These are phyloP conservation scores for Naganishia randhawae DNA, from an alignment of 768 basidiomycete genomes.

Conservation along the genomic window DNA sequence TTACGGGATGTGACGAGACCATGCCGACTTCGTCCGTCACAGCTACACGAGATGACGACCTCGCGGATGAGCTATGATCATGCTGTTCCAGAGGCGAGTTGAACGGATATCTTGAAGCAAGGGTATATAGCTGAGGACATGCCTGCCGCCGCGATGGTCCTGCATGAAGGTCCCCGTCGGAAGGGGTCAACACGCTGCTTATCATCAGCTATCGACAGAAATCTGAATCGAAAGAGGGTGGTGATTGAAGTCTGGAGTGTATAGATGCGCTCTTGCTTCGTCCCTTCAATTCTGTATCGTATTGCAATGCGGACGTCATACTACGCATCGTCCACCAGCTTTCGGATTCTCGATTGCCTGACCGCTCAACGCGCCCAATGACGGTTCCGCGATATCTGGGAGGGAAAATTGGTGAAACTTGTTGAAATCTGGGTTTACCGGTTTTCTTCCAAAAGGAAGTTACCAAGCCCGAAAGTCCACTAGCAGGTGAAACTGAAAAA, in stretches of 20 bases:
- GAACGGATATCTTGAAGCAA: neutral
- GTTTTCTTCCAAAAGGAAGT: too few relatives aligned
- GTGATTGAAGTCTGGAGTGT: neutral
- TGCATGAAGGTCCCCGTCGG: neutral
- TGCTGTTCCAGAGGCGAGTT: neutral
- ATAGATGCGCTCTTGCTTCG: neutral
- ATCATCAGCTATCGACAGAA: neutral
- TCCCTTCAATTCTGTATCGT: too few relatives aligned
- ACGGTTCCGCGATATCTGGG: neutral
- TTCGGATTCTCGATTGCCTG: neutral
- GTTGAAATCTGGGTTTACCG: too few relatives aligned
- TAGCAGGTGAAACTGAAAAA: too few relatives aligned
- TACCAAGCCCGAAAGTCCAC: too few relatives aligned
- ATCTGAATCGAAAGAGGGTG: neutral
- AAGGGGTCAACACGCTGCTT: neutral
- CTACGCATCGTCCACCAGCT: too few relatives aligned
- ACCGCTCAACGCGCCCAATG: too few relatives aligned
- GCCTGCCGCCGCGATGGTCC: slow-evolving; percentile 9
- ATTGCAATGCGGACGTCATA: neutral
- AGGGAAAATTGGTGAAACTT: too few relatives aligned
- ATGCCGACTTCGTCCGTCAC: slow-evolving; percentile 16
- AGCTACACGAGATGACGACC: slow-evolving; percentile 12
- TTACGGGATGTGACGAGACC: slow-evolving; percentile 19
- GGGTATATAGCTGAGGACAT: neutral
- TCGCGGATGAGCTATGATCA: neutral